Conservation (phyloP, 2,329 filamentous ascomycete genomes). For the Hypocreales sp. region DNA sequence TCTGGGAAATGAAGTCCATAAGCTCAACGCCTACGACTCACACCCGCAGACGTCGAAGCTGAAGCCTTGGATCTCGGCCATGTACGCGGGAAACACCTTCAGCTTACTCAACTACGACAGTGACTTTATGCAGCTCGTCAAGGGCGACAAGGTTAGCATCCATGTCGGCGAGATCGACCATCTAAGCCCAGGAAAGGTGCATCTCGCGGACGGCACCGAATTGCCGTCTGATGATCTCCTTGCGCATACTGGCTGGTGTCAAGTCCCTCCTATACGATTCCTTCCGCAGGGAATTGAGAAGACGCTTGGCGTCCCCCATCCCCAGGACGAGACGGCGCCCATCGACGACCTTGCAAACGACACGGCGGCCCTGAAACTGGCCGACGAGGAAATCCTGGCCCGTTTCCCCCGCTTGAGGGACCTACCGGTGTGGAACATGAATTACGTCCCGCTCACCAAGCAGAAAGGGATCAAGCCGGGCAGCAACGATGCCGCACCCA, state of each 20-base stretch:
- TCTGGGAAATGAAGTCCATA: constrained; percentile 37
- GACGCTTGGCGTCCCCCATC: constrained; percentile 33
- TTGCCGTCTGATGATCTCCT: constrained; percentile 35
- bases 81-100: constrained; percentile 38
- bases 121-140: constrained; percentile 40
- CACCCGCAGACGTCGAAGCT: constrained; percentile 37
- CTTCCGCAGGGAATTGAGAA: constrained; percentile 27
- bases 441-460: constrained; percentile 25
- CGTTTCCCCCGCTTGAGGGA: constrained; percentile 35
- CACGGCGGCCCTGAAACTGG: constrained; percentile 19
- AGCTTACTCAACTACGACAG: constrained; percentile 45
- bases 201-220: constrained; percentile 31
- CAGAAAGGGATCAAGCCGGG: constrained; percentile 17
- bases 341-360: constrained; percentile 17
- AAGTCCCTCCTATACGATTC: constrained; percentile 35
- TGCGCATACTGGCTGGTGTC: constrained; percentile 44
- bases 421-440: constrained; percentile 32
- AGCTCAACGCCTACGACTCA: constrained; percentile 35
- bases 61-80: constrained; percentile 32
- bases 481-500: constrained; percentile 12
- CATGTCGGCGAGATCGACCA: constrained; percentile 34
- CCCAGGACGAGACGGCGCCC: constrained; percentile 6
- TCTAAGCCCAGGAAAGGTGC: constrained; percentile 28
- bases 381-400: constrained; percentile 36
- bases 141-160: constrained; percentile 32